These are phyloP conservation scores for Alternaria incomplexa DNA, from an alignment of 2,329 filamentous ascomycete species.

Conservation along the genomic window DNA sequence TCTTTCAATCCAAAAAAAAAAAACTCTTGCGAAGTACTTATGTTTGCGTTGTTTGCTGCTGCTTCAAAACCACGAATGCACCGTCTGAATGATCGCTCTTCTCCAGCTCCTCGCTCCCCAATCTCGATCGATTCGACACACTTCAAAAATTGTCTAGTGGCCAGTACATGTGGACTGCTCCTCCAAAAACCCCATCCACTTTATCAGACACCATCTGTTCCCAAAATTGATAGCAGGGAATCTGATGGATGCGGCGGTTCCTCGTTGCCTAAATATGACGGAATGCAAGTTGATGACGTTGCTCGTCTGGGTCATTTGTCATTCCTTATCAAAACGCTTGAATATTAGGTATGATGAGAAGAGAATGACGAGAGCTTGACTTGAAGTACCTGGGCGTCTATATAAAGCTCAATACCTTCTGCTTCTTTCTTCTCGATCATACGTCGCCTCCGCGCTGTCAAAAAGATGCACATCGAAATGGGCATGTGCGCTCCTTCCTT, in stretches of 20 bases:
- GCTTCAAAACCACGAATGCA: no score
- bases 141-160: background rate
- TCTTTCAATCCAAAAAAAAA: background rate
- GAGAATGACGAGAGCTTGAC: background rate
- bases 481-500: background rate
- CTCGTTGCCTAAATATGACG: background rate
- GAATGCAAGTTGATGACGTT: background rate
- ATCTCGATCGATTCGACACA: background rate
- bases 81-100: no score
- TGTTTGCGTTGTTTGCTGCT: no score
- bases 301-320: no score
- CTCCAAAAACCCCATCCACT: accelerated
- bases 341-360: no score
- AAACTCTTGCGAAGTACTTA: no score
- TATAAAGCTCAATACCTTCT: background rate
- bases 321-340: no score
- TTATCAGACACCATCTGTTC: background rate
- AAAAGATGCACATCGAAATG: no score
- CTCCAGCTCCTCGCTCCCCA: background rate
- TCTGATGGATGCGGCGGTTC: background rate
- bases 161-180: background rate
- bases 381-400: background rate
- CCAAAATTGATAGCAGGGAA: background rate
- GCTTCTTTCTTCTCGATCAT: background rate
- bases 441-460: background rate